Base-by-base conservation (phyloP, 2,329 filamentous ascomycete genomes). In the Parascedosporium putredinis region DNA sequence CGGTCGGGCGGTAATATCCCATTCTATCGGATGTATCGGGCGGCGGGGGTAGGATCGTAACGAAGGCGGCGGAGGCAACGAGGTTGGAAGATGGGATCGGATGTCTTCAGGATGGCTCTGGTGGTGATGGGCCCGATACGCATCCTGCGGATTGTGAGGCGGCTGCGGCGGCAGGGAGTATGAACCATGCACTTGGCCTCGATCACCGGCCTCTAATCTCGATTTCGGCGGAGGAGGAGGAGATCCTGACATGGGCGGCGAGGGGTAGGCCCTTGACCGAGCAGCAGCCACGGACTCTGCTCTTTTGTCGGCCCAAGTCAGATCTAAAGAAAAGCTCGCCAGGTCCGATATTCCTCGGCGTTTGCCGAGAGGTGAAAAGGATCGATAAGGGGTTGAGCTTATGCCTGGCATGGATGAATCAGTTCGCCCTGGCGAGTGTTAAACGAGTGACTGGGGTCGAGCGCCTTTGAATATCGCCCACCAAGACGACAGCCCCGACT, bases 161-260 rank as follows among this genome's bases (percentile, higher is more conserved):
- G 20, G 38, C 16, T 34, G 51, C 23, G 27, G 33, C 36, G 31
- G 49, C 45, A 10, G 23, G 22, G 36, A 29, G 58, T 70, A 76
- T 58, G 64, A 63, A 60, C 66, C 69, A 60, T 59, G 57, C 44
- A 51, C 55, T 51, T 75, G 73, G 61, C 71, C 68, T 65, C 74
- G 72, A 65, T 76, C 73, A 66, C 70, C 71, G 60, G 71, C 71
- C 67, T 80, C 76, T 66, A 70, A 74, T 64, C 72, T 72, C 70
- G 68, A 64, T 70, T 76, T 80, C 63, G 73, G 70, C 66, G 78
- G 75, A 59, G 75, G 69, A 58, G 74, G 74, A 60, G 80, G 78
- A 71, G 81, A 83, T 64, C 78, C 79, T 73, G 81, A 84, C 81
- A 84, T 84, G 74, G 81, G 81, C 70, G 81, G 81, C 74, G 81